Conservation (phyloP, 2,329 filamentous ascomycete species). For the Thielaviopsis ethacetica region DNA sequence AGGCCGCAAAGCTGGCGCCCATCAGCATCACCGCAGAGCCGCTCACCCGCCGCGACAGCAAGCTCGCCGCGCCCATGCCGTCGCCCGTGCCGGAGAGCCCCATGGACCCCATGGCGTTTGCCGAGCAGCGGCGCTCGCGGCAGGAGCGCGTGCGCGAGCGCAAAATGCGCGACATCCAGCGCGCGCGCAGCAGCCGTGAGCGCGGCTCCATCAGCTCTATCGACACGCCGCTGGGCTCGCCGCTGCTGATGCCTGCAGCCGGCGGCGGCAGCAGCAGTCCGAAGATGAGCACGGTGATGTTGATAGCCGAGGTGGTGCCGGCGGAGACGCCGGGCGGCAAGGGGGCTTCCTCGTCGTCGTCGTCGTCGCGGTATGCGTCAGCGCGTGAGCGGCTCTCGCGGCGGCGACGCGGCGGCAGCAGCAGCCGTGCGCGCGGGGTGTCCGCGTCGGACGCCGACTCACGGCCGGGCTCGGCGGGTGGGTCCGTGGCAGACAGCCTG, state of each 20-base stretch:
- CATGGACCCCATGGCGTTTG: background rate
- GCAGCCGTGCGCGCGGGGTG: background rate
- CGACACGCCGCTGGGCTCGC: background rate
- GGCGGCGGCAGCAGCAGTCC: slow-evolving; percentile 1
- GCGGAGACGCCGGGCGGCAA: slow-evolving; percentile 7
- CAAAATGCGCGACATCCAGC: slow-evolving; percentile 26
- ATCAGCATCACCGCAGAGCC: slow-evolving; percentile 1
- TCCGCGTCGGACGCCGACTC: background rate
- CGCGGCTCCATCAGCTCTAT: slow-evolving; percentile 8
- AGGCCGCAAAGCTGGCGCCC: slow-evolving; percentile 8
- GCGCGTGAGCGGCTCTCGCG: slow-evolving; percentile 13
- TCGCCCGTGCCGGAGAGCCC: background rate
- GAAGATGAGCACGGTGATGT: slow-evolving; percentile 24
- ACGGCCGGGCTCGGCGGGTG: background rate
- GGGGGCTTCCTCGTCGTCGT: slow-evolving; percentile 18
- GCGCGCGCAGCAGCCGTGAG: slow-evolving; percentile 16
- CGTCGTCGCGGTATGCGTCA: background rate
- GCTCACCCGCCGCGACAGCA: slow-evolving; percentile 1
- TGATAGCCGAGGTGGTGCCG: slow-evolving; percentile 23
- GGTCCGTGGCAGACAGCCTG: background rate
- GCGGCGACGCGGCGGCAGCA: slow-evolving; percentile 19
- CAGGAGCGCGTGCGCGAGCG: slow-evolving; percentile 23
- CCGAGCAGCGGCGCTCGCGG: slow-evolving; percentile 10
- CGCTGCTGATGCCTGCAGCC: background rate
- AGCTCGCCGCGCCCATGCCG: background rate